These are phyloP conservation scores for Emergomyces orientalis DNA, from an alignment of 2,329 filamentous ascomycete species.

Conservation along the genomic window DNA sequence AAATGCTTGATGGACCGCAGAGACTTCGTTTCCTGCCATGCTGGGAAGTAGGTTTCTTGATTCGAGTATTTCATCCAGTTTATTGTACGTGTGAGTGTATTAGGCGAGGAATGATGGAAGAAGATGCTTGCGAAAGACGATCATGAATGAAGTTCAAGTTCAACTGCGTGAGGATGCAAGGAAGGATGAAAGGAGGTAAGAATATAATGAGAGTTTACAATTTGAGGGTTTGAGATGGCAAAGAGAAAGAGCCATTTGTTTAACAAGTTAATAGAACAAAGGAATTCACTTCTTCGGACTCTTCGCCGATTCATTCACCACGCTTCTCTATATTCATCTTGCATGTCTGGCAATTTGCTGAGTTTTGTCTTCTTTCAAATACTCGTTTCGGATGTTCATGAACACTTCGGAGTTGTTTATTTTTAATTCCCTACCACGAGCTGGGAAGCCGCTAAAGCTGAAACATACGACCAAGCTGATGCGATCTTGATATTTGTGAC, in stretches of 20 bases:
- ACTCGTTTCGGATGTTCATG: neutral
- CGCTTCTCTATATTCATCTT: neutral
- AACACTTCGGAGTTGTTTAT: neutral
- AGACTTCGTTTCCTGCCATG: conserved; percentile 16
- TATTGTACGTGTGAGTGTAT: neutral
- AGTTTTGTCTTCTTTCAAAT: neutral
- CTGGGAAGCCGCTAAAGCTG: neutral
- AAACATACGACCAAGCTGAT: neutral
- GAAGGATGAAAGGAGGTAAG: neutral
- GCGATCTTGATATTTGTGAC: neutral
- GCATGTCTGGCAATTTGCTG: neutral
- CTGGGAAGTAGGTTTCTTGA: neutral
- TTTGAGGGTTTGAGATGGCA: neutral
- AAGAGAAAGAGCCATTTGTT: conserved; percentile 1
- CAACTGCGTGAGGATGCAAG: neutral
- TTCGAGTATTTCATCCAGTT: neutral
- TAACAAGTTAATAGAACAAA: conserved; percentile 5
- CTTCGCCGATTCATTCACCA: conserved; percentile 1
- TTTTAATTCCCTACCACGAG: neutral
- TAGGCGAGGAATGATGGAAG: neutral
- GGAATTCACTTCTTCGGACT: conserved; percentile 2
- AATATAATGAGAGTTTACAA: neutral
- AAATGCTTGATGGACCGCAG: conserved; percentile 21
- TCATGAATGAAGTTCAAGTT: neutral
- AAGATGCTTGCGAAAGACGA: neutral